Percentiles rank a stretch among this genome's conserved stretches.
Conservation (phyloP, 1,284 basidiomycete species). For the Malassezia sympodialis region DNA sequence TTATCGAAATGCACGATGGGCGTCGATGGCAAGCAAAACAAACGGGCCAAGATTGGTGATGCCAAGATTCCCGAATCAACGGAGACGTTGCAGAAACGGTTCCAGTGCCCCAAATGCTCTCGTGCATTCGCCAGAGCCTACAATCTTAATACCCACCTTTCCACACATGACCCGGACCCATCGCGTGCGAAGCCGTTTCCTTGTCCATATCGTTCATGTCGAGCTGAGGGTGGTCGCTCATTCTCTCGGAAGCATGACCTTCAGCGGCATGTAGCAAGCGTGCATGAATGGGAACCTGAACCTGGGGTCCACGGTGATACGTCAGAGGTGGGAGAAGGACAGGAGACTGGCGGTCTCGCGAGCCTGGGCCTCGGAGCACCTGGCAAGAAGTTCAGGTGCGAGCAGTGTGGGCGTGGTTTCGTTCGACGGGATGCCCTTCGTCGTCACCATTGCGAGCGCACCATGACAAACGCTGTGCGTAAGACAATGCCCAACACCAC, state of each 20-base stretch:
- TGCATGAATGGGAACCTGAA: slow-evolving; percentile 54
- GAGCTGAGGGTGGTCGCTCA: slow-evolving; percentile 56
- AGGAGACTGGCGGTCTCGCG: slow-evolving; percentile 28
- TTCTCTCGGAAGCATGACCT: slow-evolving; percentile 83
- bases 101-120: slow-evolving; percentile 39
- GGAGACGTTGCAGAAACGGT: slow-evolving; percentile 27
- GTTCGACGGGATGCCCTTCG: slow-evolving; percentile 40
- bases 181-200: slow-evolving; percentile 71
- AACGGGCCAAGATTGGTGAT: neutral
- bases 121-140: slow-evolving; percentile 76
- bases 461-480: neutral
- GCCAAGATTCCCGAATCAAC: neutral
- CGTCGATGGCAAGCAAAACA: neutral
- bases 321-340: slow-evolving; percentile 22
- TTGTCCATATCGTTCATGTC: slow-evolving; percentile 66
- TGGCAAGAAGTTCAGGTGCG: slow-evolving; percentile 40
- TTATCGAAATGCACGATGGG: neutral
- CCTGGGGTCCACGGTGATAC: slow-evolving; percentile 32
- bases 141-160: slow-evolving; percentile 79
- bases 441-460: slow-evolving; percentile 30
- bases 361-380: slow-evolving; percentile 37
- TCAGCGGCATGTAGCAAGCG: slow-evolving; percentile 70
- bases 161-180: slow-evolving; percentile 65
- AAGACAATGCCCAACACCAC: neutral
- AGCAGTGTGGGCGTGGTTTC: slow-evolving; percentile 35